Evolutionary conservation across 2,329 filamentous ascomycete genomes (phyloP).

Genomic region (Annulohypoxylon truncatum): DNA sequence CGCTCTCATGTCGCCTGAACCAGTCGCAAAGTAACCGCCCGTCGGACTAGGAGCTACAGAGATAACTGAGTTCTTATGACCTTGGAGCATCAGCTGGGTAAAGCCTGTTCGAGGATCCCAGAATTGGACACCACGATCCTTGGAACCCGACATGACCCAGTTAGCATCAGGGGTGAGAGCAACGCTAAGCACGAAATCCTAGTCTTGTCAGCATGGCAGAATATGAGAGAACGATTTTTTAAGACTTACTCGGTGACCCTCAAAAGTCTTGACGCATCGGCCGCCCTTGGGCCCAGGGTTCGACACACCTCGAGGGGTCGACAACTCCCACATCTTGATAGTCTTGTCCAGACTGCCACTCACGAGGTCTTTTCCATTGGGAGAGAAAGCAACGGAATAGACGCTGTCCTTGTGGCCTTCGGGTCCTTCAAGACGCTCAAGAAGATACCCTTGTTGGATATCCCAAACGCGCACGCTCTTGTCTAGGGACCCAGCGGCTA

Average conservation of each 20-base stretch:
- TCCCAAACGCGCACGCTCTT: constrained; percentile 99
- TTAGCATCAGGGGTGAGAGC: constrained; percentile 92
- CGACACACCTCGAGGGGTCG: constrained; percentile 74
- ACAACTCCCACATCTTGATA: constrained; percentile 99
- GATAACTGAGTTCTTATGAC: constrained; percentile 98
- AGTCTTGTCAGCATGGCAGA: constrained; percentile 45
- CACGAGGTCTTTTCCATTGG: constrained; percentile 91
- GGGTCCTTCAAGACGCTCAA: constrained; percentile 91
- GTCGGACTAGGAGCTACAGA: constrained; percentile 94
- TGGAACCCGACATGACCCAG: constrained; percentile 97
- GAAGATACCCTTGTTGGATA: constrained; percentile 83
- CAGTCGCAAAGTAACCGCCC: constrained; percentile 91
- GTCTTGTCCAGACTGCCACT: constrained; percentile 97
- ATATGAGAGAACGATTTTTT: not conserved
- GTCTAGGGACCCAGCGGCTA: constrained; percentile 93
- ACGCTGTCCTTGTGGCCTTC: constrained; percentile 97
- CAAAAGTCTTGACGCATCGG: constrained; percentile 95
- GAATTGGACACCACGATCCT: constrained; percentile 97
- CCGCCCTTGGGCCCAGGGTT: constrained; percentile 81
- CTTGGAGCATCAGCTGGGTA: constrained; percentile 97
- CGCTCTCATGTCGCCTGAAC: constrained; percentile 96
- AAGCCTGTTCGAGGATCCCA: constrained; percentile 96
- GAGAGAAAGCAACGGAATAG: constrained; percentile 95
- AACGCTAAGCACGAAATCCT: constrained; percentile 97
- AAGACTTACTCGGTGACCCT: constrained; percentile 84